A percentile compares a stretch with the other conserved stretches of the same genome.
Conservation (phyloP, 257 asterid genomes). For the Leptodermis oblonga region DNA sequence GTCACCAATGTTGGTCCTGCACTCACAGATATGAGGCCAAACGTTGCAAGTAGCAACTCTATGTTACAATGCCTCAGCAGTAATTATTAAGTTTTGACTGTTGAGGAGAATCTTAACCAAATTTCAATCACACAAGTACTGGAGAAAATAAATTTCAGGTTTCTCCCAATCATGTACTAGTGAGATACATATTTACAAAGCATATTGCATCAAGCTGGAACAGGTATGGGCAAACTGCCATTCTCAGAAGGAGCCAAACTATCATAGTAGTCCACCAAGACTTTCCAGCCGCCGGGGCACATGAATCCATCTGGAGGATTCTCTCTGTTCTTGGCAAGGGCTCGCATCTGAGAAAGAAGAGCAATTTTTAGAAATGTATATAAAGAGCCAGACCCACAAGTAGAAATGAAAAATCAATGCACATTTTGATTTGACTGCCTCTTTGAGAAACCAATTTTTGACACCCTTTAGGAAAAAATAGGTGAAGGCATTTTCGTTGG, state of each 20-base stretch:
- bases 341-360: constrained; percentile 58
- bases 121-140: constrained; percentile 8
- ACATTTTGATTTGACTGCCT: neutral
- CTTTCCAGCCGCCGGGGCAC: constrained; percentile 98
- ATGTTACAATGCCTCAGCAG: constrained; percentile 7
- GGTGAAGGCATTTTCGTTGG: neutral
- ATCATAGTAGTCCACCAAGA: constrained; percentile 82
- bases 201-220: constrained; percentile 34
- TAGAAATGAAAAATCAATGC: neutral
- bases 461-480: neutral
- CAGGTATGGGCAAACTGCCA: constrained; percentile 50
- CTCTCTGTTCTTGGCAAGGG: constrained; percentile 78
- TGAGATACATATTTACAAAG: constrained; percentile 11
- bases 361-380: neutral
- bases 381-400: neutral
- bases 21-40: constrained; percentile 5
- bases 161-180: constrained; percentile 18
- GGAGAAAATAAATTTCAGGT: constrained; percentile 10
- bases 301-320: constrained; percentile 92
- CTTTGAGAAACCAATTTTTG: neutral
- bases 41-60: constrained; percentile 8
- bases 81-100: constrained; percentile 1
- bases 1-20: constrained; percentile 3
- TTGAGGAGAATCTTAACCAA: neutral
- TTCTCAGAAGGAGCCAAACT: constrained; percentile 54